phyloP scores from a whole-genome alignment of 805 yeast genomes.

The Torulaspora maleeae region DNA sequence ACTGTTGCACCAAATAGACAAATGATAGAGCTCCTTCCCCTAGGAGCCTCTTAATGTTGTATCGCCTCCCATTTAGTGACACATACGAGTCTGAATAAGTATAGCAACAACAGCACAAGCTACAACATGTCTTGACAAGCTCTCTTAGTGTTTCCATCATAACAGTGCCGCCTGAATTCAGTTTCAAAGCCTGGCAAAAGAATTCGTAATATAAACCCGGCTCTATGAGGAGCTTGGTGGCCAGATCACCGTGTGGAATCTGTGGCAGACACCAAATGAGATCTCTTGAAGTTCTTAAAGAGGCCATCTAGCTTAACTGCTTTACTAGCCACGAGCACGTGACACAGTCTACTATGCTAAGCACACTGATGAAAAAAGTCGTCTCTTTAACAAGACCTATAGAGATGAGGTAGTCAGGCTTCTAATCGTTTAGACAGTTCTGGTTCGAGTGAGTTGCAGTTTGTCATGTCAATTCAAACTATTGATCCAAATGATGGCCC shows the following conservation, averaged over 20 bases:
- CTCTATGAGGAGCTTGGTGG: no score
- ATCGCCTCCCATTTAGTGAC: constrained; percentile 54
- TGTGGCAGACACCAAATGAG: no score
- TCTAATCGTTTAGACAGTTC: neutral
- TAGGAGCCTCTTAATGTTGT: constrained; percentile 61
- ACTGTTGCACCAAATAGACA: constrained; percentile 67
- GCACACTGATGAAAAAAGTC: neutral
- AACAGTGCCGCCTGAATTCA: neutral
- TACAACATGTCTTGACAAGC: constrained; percentile 13
- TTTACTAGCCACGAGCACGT: neutral
- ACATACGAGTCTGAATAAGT: constrained; percentile 48
- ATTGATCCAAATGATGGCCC: constrained; percentile 36
- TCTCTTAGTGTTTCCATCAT: constrained; percentile 10
- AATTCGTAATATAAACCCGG: no score
- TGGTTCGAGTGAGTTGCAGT: neutral
- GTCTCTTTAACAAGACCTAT: neutral
- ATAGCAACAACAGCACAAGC: constrained; percentile 32
- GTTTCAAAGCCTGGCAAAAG: neutral
- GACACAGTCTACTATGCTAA: neutral
- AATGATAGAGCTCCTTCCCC: constrained; percentile 92
- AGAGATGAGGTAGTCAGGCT: neutral
- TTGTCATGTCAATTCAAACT: constrained; percentile 41
- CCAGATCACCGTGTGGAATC: no score
- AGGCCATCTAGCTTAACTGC: neutral
- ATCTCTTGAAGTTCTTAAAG: neutral